These are phyloP conservation scores for Pogostemon cablin DNA, from an alignment of 257 asterid genomes.

Conservation along the genomic window DNA sequence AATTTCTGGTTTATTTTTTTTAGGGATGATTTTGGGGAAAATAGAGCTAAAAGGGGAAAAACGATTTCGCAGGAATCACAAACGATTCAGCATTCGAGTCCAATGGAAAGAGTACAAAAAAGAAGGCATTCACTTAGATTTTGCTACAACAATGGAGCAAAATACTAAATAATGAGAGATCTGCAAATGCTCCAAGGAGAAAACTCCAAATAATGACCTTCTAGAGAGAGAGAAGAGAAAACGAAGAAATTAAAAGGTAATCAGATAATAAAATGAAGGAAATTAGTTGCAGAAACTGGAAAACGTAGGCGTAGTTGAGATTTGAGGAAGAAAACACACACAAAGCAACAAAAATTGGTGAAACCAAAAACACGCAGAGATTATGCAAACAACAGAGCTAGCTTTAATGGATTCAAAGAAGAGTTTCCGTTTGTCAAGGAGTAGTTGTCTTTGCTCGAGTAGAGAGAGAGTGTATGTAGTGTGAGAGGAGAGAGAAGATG, in stretches of 20 bases:
- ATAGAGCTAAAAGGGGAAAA: neutral
- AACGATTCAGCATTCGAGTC: neutral
- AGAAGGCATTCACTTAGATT: slow-evolving; percentile 20
- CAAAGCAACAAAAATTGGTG: slow-evolving; percentile 1
- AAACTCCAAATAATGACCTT: slow-evolving; percentile 39
- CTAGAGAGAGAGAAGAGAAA: neutral
- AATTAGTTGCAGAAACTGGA: neutral
- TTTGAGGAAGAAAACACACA: slow-evolving; percentile 3
- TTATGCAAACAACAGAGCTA: slow-evolving; percentile 22
- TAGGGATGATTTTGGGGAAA: neutral
- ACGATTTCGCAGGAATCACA: neutral
- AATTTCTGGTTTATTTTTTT: neutral
- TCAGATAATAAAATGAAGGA: neutral
- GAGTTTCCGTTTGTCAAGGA: slow-evolving; percentile 41
- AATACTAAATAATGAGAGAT: slow-evolving; percentile 19
- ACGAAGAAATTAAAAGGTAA: neutral
- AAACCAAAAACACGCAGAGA: slow-evolving; percentile 26
- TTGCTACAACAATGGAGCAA: neutral
- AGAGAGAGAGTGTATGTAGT: slow-evolving; percentile 24
- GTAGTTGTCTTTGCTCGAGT: slow-evolving; percentile 34
- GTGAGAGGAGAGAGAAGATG: slow-evolving; percentile 19
- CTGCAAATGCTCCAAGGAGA: slow-evolving; percentile 42
- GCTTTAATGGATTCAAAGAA: slow-evolving; percentile 27
- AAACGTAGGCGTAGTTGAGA: neutral
- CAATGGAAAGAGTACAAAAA: slow-evolving; percentile 32